phyloP scores from a whole-genome alignment of 2,329 filamentous ascomycete species.

The Pseudopyricularia cyperi region DNA sequence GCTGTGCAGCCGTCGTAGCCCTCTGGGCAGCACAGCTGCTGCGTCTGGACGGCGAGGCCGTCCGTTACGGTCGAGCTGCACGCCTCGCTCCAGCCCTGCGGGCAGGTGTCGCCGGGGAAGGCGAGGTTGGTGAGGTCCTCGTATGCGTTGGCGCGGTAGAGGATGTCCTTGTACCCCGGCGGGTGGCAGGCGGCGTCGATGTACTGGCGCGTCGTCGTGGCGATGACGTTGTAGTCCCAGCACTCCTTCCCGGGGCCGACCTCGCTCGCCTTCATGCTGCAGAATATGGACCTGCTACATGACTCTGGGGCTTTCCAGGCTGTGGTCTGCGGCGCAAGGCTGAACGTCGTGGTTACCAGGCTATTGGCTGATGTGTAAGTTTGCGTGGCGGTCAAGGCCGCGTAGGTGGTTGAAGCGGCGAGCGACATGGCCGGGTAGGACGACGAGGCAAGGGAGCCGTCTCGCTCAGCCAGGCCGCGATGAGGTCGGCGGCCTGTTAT shows the following conservation, averaged over 20 bases:
- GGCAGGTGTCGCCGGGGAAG: conserved; percentile 1
- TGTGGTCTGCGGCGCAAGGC: conserved; percentile 3
- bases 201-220: not conserved
- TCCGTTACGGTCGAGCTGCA: not conserved
- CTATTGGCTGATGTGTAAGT: not conserved
- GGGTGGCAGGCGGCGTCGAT: not conserved
- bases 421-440: not conserved
- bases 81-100: not conserved
- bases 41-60: not conserved
- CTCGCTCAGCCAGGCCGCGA: too few species aligned
- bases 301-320: not conserved
- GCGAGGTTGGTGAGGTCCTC: not conserved
- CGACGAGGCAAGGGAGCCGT: too few species aligned
- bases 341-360: not conserved
- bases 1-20: not conserved
- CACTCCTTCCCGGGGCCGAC: not conserved
- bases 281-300: not conserved
- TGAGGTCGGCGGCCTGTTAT: too few species aligned
- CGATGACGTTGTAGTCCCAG: not conserved
- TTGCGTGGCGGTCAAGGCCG: not conserved
- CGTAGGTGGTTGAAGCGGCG: not conserved
- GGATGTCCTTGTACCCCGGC: conserved; percentile 1
- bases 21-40: not conserved
- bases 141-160: not conserved
- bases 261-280: not conserved